A percentile compares a stretch with the other conserved stretches of the same genome.
phyloP scores from a whole-genome alignment of 2,329 filamentous ascomycete genomes.

The Biscogniauxia marginata region DNA sequence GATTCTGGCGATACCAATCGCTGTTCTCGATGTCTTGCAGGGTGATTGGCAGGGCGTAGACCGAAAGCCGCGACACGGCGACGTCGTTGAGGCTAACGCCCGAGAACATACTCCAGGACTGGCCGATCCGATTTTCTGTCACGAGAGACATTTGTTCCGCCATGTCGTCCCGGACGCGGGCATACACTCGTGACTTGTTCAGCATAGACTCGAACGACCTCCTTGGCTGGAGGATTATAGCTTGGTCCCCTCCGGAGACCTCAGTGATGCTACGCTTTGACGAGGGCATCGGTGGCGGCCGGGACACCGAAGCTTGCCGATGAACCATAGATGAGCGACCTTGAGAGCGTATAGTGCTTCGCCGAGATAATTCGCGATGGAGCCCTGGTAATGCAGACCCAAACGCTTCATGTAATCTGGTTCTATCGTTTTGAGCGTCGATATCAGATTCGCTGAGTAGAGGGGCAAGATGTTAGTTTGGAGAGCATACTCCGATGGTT shows the following conservation, averaged over 20 bases:
- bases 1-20: background rate
- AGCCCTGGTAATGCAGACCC: background rate
- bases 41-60: background rate
- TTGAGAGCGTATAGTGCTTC: background rate
- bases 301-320: background rate
- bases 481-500: background rate
- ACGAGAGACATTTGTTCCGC: background rate
- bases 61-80: background rate
- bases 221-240: background rate
- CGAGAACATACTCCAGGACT: background rate
- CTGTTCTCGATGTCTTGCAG: background rate
- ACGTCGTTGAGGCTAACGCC: background rate
- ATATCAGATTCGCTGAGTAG: conserved; percentile 1
- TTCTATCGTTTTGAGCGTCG: background rate
- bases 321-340: background rate
- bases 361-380: background rate
- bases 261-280: background rate
- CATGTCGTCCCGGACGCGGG: background rate
- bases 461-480: background rate
- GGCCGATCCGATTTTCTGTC: background rate
- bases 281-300: background rate
- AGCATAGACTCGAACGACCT: background rate
- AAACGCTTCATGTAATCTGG: background rate
- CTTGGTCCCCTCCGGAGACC: background rate
- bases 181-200: background rate